Evolutionary conservation across 331 rosid genomes (phyloP).

Genomic region (Quercus tomentella): DNA sequence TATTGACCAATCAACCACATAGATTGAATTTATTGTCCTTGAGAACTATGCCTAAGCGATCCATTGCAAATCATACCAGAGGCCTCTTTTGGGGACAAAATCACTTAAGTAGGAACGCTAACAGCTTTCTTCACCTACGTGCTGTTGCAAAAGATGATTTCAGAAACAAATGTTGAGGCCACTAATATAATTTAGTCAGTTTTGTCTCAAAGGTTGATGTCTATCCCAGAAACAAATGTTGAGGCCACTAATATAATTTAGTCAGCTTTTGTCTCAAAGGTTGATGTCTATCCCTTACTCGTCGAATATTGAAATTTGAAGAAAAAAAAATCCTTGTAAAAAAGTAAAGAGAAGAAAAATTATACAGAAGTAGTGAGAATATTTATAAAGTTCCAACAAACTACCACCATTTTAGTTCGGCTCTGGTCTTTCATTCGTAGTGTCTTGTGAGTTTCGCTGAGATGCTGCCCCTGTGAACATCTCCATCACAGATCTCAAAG

Average conservation of each 20-base stretch:
- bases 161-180: neutral
- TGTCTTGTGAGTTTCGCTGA: conserved; percentile 44
- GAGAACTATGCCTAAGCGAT: no score
- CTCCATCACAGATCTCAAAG: conserved; percentile 63
- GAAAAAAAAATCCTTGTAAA: neutral
- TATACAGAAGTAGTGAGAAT: neutral
- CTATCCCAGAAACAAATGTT: neutral
- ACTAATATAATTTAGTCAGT: neutral
- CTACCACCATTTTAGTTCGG: conserved; percentile 38
- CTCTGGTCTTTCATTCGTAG: conserved; percentile 40
- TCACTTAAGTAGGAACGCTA: neutral
- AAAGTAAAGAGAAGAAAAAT: neutral
- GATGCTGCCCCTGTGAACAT: conserved; percentile 55
- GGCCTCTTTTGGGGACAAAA: no score
- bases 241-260: neutral
- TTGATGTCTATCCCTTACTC: neutral
- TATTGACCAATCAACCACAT: no score
- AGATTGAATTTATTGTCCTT: no score
- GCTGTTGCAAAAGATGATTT: neutral
- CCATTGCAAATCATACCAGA: no score
- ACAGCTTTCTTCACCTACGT: neutral
- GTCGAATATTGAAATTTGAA: neutral
- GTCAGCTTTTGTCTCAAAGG: neutral
- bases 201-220: neutral
- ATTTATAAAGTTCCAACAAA: conserved; percentile 16